Conservation (phyloP, 1,284 basidiomycete genomes). For the Puccinia triticina region DNA sequence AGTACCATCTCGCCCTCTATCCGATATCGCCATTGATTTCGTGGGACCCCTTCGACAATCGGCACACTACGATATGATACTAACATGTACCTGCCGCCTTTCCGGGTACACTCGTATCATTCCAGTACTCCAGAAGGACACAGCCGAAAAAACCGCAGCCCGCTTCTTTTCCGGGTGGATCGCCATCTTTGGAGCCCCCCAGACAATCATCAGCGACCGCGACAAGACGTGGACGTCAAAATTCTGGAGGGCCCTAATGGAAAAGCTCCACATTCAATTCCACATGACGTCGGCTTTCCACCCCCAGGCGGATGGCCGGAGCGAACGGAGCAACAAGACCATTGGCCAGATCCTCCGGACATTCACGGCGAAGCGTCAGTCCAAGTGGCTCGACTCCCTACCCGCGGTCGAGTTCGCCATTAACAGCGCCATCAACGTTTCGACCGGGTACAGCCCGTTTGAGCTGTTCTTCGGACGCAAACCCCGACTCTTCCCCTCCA, state of each 20-base stretch:
- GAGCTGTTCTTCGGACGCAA: neutral
- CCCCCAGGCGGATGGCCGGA: conserved; percentile 57
- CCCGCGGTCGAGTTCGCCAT: neutral
- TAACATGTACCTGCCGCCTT: neutral
- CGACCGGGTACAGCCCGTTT: neutral
- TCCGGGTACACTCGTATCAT: too few relatives aligned
- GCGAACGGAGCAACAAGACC: conserved; percentile 60
- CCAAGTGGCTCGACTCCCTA: neutral
- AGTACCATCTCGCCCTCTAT: neutral
- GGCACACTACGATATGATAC: neutral
- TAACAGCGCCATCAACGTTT: neutral
- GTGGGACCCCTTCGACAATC: neutral
- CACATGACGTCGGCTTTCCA: conserved; percentile 55
- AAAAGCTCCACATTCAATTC: too few relatives aligned
- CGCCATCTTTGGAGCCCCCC: too few relatives aligned
- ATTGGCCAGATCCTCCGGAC: conserved; percentile 55
- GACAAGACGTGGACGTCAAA: too few relatives aligned
- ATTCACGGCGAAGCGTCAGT: neutral
- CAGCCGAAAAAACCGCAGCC: neutral
- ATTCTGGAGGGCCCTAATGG: too few relatives aligned
- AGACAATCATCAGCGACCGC: too few relatives aligned
- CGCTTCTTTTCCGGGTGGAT: too few relatives aligned
- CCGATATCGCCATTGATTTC: neutral
- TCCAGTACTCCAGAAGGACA: too few relatives aligned
- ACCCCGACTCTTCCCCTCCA: too few relatives aligned